These are phyloP conservation scores for Rhodamnia rubescens DNA, from an alignment of 345 rosid species.

Conservation along the genomic window DNA sequence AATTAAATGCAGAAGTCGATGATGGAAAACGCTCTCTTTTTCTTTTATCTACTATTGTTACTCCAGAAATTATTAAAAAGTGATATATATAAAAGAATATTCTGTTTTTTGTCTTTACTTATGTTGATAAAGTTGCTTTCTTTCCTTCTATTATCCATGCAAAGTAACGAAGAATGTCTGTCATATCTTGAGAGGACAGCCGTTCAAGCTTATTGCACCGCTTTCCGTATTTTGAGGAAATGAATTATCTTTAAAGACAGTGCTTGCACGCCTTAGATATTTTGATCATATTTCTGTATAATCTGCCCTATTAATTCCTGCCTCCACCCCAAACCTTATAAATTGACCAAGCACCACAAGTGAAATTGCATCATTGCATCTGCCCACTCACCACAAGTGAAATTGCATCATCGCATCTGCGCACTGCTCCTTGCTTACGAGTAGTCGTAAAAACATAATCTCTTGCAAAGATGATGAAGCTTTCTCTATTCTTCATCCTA, in stretches of 20 bases:
- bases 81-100: background rate
- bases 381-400: no score
- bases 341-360: no score
- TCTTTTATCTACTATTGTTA: background rate
- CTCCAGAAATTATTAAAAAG: no score
- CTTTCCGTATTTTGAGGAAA: fast-evolving
- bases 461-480: background rate
- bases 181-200: no score
- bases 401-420: no score
- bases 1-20: background rate
- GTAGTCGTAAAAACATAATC: no score
- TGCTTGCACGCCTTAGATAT: fast-evolving
- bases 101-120: background rate
- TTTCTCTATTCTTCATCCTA: background rate
- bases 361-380: no score
- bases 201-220: no score
- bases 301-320: no score
- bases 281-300: background rate
- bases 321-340: no score
- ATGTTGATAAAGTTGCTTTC: background rate
- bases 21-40: background rate
- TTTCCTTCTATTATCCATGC: background rate
- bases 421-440: no score
- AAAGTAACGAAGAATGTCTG: no score
- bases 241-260: background rate